Evolutionary conservation across 2,329 filamentous ascomycete species (phyloP).

Genomic region (Hypoxylon sp.): DNA sequence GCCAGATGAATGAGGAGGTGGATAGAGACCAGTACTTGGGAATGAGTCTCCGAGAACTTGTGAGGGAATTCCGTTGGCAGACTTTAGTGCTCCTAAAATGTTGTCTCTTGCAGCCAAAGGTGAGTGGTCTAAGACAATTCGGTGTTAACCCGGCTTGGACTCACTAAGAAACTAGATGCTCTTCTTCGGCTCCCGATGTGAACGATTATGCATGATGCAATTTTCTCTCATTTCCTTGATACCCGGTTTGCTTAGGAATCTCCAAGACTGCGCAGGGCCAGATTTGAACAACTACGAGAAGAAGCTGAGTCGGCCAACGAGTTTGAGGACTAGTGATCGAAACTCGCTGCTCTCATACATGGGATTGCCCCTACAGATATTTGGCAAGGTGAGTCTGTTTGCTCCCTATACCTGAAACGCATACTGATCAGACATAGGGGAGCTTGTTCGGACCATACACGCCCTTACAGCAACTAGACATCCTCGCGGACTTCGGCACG

Average conservation of each 20-base stretch:
- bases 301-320: slow-evolving; percentile 81
- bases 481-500: slow-evolving; percentile 92
- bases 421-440: slow-evolving; percentile 67
- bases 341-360: slow-evolving; percentile 92
- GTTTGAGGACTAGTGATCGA: slow-evolving; percentile 91
- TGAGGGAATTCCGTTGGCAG: slow-evolving; percentile 95
- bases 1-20: slow-evolving; percentile 73
- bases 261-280: slow-evolving; percentile 98
- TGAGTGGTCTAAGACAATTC: slow-evolving; percentile 56
- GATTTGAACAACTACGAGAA: slow-evolving; percentile 87
- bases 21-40: slow-evolving; percentile 91
- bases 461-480: slow-evolving; percentile 92
- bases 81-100: slow-evolving; percentile 95
- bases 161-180: slow-evolving; percentile 79
- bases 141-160: slow-evolving; percentile 4
- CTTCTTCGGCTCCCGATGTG: slow-evolving; percentile 97
- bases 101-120: slow-evolving; percentile 93
- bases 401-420: background rate
- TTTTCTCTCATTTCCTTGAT: slow-evolving; percentile 97
- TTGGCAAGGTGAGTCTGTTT: slow-evolving; percentile 78
- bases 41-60: slow-evolving; percentile 88
- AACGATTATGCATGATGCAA: slow-evolving; percentile 97
- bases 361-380: slow-evolving; percentile 94
- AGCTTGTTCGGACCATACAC: slow-evolving; percentile 98
- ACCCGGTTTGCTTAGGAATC: slow-evolving; percentile 88